Evolutionary conservation across 2,329 filamentous ascomycete genomes (phyloP).

Genomic region (Phialemoniopsis sp.): DNA sequence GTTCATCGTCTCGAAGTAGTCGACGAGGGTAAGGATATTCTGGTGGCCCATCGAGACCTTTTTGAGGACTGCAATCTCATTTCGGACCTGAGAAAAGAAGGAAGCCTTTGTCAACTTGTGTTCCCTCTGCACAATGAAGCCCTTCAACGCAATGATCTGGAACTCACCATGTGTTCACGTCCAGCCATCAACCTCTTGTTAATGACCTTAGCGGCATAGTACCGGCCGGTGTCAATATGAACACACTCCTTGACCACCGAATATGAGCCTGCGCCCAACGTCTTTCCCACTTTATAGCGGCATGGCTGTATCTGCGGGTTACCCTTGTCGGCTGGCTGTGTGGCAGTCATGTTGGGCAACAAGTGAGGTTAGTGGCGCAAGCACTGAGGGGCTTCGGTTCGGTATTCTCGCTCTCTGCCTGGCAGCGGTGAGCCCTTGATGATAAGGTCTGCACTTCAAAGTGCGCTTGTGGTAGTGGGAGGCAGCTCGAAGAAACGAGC

Average conservation of each 20-base stretch:
- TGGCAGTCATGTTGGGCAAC: slow-evolving; percentile 5
- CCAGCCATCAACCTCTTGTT: slow-evolving; percentile 98
- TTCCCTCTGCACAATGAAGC: background rate
- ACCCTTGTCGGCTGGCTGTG: slow-evolving; percentile 11
- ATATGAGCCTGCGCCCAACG: slow-evolving; percentile 91
- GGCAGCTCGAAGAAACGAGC: too few species aligned
- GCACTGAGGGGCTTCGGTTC: too few species aligned
- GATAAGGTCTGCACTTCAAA: too few species aligned
- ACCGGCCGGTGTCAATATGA: slow-evolving; percentile 94
- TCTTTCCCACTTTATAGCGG: slow-evolving; percentile 98
- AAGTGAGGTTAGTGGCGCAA: too few species aligned
- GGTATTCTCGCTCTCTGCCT: too few species aligned
- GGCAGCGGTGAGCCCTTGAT: too few species aligned
- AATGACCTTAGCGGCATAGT: slow-evolving; percentile 99
- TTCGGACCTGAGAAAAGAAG: slow-evolving; percentile 64
- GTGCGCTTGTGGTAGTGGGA: too few species aligned
- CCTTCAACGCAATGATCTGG: too few species aligned
- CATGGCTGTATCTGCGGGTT: slow-evolving; percentile 81
- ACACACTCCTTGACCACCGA: slow-evolving; percentile 99
- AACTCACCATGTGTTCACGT: slow-evolving; percentile 88
- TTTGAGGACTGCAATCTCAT: slow-evolving; percentile 97
- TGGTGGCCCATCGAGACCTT: slow-evolving; percentile 98
- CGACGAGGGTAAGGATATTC: slow-evolving; percentile 95
- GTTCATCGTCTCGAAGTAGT: slow-evolving; percentile 99
- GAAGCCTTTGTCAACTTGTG: slow-evolving; percentile 1